These are phyloP conservation scores for Kuraishia molischiana DNA, from an alignment of 805 yeast species.

Conservation along the genomic window DNA sequence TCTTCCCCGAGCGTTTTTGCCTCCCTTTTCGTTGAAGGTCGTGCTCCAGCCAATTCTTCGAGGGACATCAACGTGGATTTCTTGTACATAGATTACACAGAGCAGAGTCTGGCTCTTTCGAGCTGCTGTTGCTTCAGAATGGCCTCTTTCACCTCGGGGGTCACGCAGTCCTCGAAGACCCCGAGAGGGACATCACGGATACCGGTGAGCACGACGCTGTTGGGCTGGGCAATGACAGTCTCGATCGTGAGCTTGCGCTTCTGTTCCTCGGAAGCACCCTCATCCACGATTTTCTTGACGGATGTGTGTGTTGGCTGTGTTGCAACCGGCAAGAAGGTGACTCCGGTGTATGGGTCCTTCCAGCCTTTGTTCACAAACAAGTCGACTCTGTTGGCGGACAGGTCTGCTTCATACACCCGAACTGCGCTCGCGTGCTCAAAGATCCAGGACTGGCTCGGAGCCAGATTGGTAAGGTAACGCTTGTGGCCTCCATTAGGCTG, in stretches of 20 bases:
- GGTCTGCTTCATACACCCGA: slow-evolving; percentile 55
- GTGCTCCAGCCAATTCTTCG: too few species aligned
- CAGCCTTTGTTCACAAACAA: slow-evolving; percentile 39
- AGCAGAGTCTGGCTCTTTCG: slow-evolving; percentile 24
- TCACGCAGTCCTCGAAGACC: slow-evolving; percentile 47
- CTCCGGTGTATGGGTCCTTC: slow-evolving; percentile 81
- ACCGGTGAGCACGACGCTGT: slow-evolving; percentile 40
- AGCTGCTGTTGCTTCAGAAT: slow-evolving; percentile 49
- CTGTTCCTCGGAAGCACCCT: slow-evolving; percentile 11
- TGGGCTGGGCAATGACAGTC: slow-evolving; percentile 32
- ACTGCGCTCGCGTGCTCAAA: slow-evolving; percentile 76
- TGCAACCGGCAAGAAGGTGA: slow-evolving; percentile 56
- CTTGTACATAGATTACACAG: too few species aligned
- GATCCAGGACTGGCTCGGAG: slow-evolving; percentile 56
- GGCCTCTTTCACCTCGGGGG: slow-evolving; percentile 48
- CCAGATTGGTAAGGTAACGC: slow-evolving; percentile 6
- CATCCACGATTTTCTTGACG: slow-evolving; percentile 16
- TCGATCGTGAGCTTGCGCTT: slow-evolving; percentile 32
- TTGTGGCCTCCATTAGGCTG: slow-evolving; percentile 10
- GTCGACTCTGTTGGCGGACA: slow-evolving; percentile 47
- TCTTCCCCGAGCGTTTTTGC: too few species aligned
- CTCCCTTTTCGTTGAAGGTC: too few species aligned
- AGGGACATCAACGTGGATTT: too few species aligned
- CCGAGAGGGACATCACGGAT: slow-evolving; percentile 47
- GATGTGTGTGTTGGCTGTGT: slow-evolving; percentile 60